These are phyloP conservation scores for Elongisporangium senticosum DNA, from an alignment of 352 stramenopile genomes.

Conservation along the genomic window DNA sequence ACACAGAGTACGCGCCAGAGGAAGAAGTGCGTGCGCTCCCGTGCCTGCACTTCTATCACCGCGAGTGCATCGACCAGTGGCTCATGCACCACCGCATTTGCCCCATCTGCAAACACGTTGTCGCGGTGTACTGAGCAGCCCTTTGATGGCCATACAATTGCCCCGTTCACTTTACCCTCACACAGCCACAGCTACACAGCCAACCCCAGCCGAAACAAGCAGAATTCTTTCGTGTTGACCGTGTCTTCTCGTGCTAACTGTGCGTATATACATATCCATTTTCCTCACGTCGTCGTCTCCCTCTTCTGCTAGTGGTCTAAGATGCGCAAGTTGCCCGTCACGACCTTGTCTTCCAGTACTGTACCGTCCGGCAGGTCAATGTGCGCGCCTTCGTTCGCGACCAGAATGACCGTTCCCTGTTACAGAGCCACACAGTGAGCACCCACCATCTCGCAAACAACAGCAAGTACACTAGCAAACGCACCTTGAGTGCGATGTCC, in stretches of 20 bases:
- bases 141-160: background rate
- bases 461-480: constrained; percentile 2
- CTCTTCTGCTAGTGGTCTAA: constrained; percentile 80
- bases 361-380: constrained; percentile 92
- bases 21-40: constrained; percentile 79
- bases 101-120: constrained; percentile 83
- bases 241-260: background rate
- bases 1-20: constrained; percentile 66
- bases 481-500: constrained; percentile 88
- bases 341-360: constrained; percentile 92
- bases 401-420: constrained; percentile 92
- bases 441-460: background rate
- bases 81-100: constrained; percentile 81
- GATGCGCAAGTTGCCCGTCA: constrained; percentile 92
- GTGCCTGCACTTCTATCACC: constrained; percentile 87
- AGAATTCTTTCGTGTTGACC: background rate
- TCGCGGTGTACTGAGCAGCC: constrained; percentile 52
- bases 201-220: background rate
- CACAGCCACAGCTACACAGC: background rate
- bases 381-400: constrained; percentile 91
- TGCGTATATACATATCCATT: background rate
- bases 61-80: constrained; percentile 89
- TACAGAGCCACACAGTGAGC: background rate
- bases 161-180: background rate
- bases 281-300: background rate